phyloP scores from a whole-genome alignment of 345 rosid species.

The Arabidopsis thaliana region DNA sequence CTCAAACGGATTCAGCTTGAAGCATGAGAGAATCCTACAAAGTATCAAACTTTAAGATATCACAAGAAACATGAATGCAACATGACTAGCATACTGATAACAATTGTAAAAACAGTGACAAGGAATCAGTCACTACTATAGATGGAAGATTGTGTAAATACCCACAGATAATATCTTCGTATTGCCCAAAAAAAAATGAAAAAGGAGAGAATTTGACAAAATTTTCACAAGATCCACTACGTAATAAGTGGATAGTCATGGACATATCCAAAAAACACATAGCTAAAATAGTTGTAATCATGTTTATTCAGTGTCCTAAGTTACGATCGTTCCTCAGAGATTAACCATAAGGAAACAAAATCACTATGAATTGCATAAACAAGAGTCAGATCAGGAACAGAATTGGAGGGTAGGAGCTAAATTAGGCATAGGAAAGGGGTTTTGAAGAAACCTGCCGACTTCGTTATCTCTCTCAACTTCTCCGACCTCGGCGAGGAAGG shows the following conservation, averaged over 20 bases:
- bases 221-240: conserved; percentile 15
- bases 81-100: conserved; percentile 7
- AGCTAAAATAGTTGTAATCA: background rate
- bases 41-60: background rate
- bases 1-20: conserved; percentile 96
- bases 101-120: background rate
- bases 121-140: background rate
- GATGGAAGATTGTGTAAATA: conserved; percentile 8
- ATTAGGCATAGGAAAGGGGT: background rate
- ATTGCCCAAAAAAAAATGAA: background rate
- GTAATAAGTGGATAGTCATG: conserved; percentile 8
- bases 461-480: conserved; percentile 97
- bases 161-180: background rate
- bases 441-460: conserved; percentile 71
- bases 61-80: conserved; percentile 1
- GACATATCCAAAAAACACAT: background rate
- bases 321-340: background rate
- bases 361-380: conserved; percentile 2
- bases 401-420: background rate
- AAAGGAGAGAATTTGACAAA: background rate
- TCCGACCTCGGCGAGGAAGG: conserved; percentile 94
- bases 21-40: conserved; percentile 91
- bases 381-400: conserved; percentile 28
- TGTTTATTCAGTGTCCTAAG: conserved; percentile 8
- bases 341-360: background rate